These are phyloP conservation scores for Xylaria hypoxylon DNA, from an alignment of 2,329 filamentous ascomycete genomes.

Conservation along the genomic window DNA sequence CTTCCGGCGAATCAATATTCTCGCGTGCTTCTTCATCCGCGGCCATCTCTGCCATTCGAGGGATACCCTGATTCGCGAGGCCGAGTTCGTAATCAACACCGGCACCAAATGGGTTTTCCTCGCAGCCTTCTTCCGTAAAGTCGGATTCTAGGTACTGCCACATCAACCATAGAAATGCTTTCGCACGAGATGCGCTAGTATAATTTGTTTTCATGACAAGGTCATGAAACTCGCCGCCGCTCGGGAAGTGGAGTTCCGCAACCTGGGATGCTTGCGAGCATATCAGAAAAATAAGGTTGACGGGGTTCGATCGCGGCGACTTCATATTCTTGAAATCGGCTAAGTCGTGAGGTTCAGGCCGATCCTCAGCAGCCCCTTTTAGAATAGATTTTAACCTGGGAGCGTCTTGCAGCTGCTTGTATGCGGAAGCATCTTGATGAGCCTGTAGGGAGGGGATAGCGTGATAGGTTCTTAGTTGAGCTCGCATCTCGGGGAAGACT, in stretches of 20 bases:
- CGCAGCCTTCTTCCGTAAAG: slow-evolving; percentile 87
- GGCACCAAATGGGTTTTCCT: slow-evolving; percentile 89
- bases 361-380: slow-evolving; percentile 94
- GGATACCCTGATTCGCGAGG: slow-evolving; percentile 76
- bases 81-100: slow-evolving; percentile 74
- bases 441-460: slow-evolving; percentile 97
- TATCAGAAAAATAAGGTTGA: slow-evolving; percentile 96
- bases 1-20: slow-evolving; percentile 76
- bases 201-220: slow-evolving; percentile 91
- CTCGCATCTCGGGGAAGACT: slow-evolving; percentile 99
- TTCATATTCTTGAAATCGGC: slow-evolving; percentile 79
- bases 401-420: slow-evolving; percentile 97
- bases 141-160: slow-evolving; percentile 99
- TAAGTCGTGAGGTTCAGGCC: slow-evolving; percentile 82
- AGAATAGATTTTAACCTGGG: slow-evolving; percentile 96
- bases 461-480: slow-evolving; percentile 96
- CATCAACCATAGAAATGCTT: slow-evolving; percentile 95
- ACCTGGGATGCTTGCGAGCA: slow-evolving; percentile 90
- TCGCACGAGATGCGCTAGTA: slow-evolving; percentile 84
- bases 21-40: slow-evolving; percentile 74
- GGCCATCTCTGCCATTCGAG: slow-evolving; percentile 73
- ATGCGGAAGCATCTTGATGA: slow-evolving; percentile 92
- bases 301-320: slow-evolving; percentile 87
- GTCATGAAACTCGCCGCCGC: slow-evolving; percentile 91
- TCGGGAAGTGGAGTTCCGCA: slow-evolving; percentile 90